Base-by-base conservation (phyloP, 192 early-diverging fungal species). In the Mortierella alpina region DNA sequence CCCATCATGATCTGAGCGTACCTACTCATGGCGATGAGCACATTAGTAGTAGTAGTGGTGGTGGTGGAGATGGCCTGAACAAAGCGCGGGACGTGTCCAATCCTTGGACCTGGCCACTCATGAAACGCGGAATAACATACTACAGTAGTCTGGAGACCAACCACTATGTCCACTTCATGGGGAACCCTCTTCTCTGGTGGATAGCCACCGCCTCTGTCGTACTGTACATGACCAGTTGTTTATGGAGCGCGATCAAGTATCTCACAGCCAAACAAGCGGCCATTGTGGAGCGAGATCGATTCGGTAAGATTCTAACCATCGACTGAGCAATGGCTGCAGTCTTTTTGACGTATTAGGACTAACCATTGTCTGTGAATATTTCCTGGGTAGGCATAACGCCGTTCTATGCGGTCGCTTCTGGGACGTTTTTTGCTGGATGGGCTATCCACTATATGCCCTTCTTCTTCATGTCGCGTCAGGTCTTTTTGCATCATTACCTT, bases 401-500 rank as follows among this genome's bases (percentile, higher is more conserved):
- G 44, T 88, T 70, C 79, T 93, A 88, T 70, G 68, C 86, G 22
- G 83, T 87, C 17, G 84, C 87, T 1, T 87, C 88, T 40, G 88
- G 89, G 22, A 91, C 96, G 50, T 86, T 93, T 44, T 86, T 90
- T 31, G 50, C 89, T 3, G 94, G 92, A 22, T 98, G 96, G 96
- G 78, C 83, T 11, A 80, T 96, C 44, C 96, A 98, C 84, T 97
- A 93, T 77, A 60, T 93, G n/a, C 94, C 95, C n/a, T 98, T 98
- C 86, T 95, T 93, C 78, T 82, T 95, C 47, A 95, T 97, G 94
- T 85, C 85, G 14, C 95, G 96, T 39, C 93, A 96, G 83, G 86
- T 95, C 45, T 96, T 96, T 73, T 75, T 96, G 17, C 96, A 98
- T 75, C 96, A 99, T 75, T 99, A 98, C 72, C 88, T 97, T 39